Evolutionary conservation across 768 basidiomycete species (phyloP).

Genomic region (Suillus subalutaceus): DNA sequence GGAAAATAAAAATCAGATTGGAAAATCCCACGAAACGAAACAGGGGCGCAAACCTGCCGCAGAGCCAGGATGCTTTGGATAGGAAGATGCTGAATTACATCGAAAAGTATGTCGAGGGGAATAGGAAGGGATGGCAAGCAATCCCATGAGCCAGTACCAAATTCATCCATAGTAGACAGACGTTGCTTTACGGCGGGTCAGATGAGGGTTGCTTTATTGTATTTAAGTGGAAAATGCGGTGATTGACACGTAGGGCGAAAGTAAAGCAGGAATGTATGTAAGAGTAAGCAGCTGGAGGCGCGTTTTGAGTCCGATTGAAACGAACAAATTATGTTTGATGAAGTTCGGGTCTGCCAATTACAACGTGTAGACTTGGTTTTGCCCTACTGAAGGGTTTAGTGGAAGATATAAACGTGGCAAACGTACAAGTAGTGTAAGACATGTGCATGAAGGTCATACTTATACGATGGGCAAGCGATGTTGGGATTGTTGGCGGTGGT

Average conservation of each 20-base stretch:
- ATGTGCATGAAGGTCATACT: slow-evolving; percentile 7
- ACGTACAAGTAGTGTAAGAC: slow-evolving; percentile 6
- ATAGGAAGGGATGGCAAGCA: slow-evolving; percentile 27
- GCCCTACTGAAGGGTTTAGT: not conserved
- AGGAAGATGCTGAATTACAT: slow-evolving; percentile 45
- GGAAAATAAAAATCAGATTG: not conserved
- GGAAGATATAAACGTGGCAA: not conserved
- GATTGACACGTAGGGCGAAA: not conserved
- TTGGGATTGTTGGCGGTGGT: slow-evolving; percentile 4
- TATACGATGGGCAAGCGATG: not conserved
- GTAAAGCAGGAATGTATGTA: not conserved
- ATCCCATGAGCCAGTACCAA: slow-evolving; percentile 13
- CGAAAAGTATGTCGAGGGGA: slow-evolving; percentile 52
- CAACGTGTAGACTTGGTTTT: slow-evolving; percentile 9
- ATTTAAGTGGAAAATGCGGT: not conserved
- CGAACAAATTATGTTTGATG: not conserved
- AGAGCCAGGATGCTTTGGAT: slow-evolving; percentile 45
- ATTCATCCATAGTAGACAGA: not conserved
- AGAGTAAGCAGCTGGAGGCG: not conserved
- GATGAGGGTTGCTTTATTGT: not conserved
- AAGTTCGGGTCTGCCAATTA: slow-evolving; percentile 9
- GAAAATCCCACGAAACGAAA: not conserved
- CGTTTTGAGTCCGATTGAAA: not conserved
- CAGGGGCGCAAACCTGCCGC: slow-evolving; percentile 43
- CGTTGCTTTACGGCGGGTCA: not conserved